Base-by-base conservation (phyloP, 257 asterid genomes). In the Solanum chilense region DNA sequence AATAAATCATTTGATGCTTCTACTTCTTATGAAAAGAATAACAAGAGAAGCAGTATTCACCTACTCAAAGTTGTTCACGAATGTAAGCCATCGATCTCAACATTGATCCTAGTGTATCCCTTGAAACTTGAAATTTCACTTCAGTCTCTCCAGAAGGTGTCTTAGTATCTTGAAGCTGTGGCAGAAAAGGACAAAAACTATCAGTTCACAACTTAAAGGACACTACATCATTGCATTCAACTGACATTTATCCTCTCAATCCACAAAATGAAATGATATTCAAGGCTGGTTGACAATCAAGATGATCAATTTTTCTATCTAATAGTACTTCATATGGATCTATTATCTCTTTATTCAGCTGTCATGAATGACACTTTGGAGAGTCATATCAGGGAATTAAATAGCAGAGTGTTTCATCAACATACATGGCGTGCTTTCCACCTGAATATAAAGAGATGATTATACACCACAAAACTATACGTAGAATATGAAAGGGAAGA, bases 91-190 rank as follows among this genome's bases (percentile, higher is more conserved):
- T 93, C 35, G 98, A 95, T 85, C 96, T 91, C 90, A 95, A 86
- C 98, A 95, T 95, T 31, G 98, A 93, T 62, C 94, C 95, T 77
- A 93, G 89, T 42, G 98, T 91, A 84, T 94, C 98, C 86, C 91
- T 94, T 39, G 98, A 94, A 86, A 95, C 98, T 92, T 94, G 97
- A 90, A 95, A 95, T 89, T 95, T 95, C 87, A 95, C 93, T 90
- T 94, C 98, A 41, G 95, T 84, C 92, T 94, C 95, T 83, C 96
- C 95, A 16, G 93, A 84, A 86, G 95, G 86, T 68, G 94, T 91
- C 86, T 78, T 89, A 33, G 94, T 74, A 78, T 94, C 96, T 85
- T 92, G 98, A 88, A 95, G 95, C 97, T 93, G 95, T 82, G 52
- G 42, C 70, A 85, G 88, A 86, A 87, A 44, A 29, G 74, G 68